Evolutionary conservation across 306 rosid species (phyloP).

Genomic region (Cicer chorassanicum): DNA sequence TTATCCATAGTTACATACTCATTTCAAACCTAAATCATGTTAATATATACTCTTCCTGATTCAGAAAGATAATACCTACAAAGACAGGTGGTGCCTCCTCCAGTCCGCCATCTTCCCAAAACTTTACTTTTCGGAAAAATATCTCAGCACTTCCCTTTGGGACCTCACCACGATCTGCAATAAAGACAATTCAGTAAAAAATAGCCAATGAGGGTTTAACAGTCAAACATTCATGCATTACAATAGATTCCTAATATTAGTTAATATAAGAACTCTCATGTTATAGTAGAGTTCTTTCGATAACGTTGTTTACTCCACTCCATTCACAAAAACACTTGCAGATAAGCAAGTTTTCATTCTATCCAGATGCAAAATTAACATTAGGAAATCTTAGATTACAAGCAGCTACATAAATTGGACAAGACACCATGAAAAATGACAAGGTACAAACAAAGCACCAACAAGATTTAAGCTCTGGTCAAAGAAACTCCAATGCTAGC

Average conservation of each 20-base stretch:
- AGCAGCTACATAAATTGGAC: constrained; percentile 18
- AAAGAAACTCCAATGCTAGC: constrained; percentile 26
- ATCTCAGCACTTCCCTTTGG: constrained; percentile 78
- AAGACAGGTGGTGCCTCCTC: constrained; percentile 96
- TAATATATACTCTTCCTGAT: constrained; percentile 46
- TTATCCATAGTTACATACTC: constrained; percentile 14
- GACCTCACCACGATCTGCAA: constrained; percentile 80
- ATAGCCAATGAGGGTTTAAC: neutral
- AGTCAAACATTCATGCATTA: constrained; percentile 12
- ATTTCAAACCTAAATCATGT: constrained; percentile 33
- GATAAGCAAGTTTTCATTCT: constrained; percentile 15
- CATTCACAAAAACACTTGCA: constrained; percentile 17
- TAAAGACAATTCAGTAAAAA: constrained; percentile 15
- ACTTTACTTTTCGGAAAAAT: constrained; percentile 85
- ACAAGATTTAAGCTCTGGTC: neutral
- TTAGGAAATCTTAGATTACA: constrained; percentile 22
- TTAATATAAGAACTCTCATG: constrained; percentile 19
- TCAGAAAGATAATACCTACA: constrained; percentile 88
- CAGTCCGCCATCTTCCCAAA: constrained; percentile 84
- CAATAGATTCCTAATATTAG: neutral
- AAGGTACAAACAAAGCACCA: constrained; percentile 22
- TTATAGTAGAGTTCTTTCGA: neutral
- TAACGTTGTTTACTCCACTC: constrained; percentile 14
- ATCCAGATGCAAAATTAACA: neutral
- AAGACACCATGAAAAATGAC: neutral